A percentile compares a stretch with the other conserved stretches of the same genome.
phyloP scores from a whole-genome alignment of 345 rosid species.

The Geranium brycei region DNA sequence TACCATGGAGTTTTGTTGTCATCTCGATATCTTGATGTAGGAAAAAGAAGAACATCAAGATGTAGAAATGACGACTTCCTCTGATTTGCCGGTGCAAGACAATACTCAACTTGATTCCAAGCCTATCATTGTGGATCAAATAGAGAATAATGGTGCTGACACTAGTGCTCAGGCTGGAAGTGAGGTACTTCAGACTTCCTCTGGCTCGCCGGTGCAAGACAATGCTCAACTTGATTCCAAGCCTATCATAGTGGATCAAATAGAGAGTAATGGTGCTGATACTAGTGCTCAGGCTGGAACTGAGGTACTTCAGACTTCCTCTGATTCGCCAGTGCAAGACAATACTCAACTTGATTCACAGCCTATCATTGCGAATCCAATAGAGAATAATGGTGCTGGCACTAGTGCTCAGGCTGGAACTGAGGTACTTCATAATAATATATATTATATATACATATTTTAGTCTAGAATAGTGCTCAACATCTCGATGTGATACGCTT shows the following conservation, averaged over 20 bases:
- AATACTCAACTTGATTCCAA: conserved; percentile 31
- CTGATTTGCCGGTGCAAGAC: conserved; percentile 22
- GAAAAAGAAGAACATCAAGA: conserved; percentile 33
- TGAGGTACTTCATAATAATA: conserved; percentile 33
- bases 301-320: conserved; percentile 5
- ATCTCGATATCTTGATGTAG: conserved; percentile 14
- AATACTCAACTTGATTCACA: conserved; percentile 31
- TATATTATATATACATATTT: neutral
- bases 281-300: conserved; percentile 25
- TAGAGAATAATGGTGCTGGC: conserved; percentile 20
- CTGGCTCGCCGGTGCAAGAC: conserved; percentile 22
- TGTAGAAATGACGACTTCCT: conserved; percentile 25
- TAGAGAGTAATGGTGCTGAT: conserved; percentile 20
- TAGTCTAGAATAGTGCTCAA: neutral
- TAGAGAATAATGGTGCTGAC: conserved; percentile 20
- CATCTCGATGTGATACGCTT: neutral
- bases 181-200: conserved; percentile 6
- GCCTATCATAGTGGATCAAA: conserved; percentile 25
- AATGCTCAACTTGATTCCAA: conserved; percentile 31
- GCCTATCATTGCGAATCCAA: conserved; percentile 25
- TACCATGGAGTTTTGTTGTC: conserved; percentile 2
- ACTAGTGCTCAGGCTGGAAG: conserved; percentile 25
- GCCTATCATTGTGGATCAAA: conserved; percentile 26
- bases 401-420: conserved; percentile 25
- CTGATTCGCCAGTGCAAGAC: conserved; percentile 22